Evolutionary conservation across 495 filamentous ascomycete species (phyloP).

Genomic region (Tuber brumale): DNA sequence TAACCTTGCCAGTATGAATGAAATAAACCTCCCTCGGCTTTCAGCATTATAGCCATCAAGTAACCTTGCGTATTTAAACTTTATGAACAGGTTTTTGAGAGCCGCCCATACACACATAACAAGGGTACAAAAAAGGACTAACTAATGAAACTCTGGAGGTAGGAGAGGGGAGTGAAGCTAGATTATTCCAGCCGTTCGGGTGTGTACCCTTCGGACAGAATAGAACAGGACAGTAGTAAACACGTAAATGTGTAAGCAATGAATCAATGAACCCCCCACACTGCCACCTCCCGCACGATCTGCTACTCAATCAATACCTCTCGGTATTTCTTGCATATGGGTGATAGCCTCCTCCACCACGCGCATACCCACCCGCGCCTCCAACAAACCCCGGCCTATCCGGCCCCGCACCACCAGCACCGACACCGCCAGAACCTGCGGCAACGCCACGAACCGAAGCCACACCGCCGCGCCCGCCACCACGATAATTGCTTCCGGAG

Average conservation of each 20-base stretch:
- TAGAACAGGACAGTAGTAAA: neutral
- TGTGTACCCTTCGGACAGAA: neutral
- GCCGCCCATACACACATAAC: neutral
- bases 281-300: neutral
- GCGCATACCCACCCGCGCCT: conserved; percentile 10
- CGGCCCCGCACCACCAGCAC: conserved; percentile 1
- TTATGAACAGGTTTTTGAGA: neutral
- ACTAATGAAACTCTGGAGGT: neutral
- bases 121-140: neutral
- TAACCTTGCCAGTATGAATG: neutral
- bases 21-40: neutral
- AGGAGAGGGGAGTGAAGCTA: neutral
- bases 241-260: neutral
- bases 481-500: conserved; percentile 89
- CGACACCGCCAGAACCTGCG: conserved; percentile 22
- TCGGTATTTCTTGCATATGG: conserved; percentile 38
- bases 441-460: conserved; percentile 9
- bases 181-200: neutral
- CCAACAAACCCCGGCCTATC: conserved; percentile 30
- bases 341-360: conserved; percentile 20
- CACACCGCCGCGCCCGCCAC: conserved; percentile 71
- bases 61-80: neutral
- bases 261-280: neutral
- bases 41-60: neutral
- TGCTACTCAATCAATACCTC: conserved; percentile 19